Evolutionary conservation across 73 alveolate species (phyloP).

Genomic region (Paramecium primaurelia): DNA sequence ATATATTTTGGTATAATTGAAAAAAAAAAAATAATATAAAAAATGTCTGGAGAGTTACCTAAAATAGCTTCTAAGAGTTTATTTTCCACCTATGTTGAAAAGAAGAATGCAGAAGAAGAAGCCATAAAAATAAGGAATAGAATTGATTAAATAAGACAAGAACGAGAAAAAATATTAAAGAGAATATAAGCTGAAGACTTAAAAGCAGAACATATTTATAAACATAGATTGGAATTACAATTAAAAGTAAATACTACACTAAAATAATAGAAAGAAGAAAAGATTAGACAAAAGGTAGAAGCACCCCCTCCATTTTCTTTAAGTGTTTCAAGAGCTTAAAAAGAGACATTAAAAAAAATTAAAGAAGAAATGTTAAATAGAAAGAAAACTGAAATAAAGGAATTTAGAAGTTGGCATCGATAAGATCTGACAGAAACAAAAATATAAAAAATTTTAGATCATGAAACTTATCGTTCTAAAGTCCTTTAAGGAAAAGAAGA

Average conservation of each 20-base stretch:
- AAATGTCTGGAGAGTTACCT: constrained; percentile 30
- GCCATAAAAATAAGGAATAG: background rate
- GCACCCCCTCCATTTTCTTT: constrained; percentile 16
- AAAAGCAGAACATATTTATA: background rate
- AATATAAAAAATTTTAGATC: background rate
- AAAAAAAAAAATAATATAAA: background rate
- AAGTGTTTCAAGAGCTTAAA: background rate
- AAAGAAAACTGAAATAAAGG: constrained; percentile 14
- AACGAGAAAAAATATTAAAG: constrained; percentile 16
- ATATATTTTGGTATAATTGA: background rate
- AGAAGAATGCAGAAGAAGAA: constrained; percentile 18
- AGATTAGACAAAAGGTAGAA: background rate
- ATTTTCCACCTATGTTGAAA: background rate
- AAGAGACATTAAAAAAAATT: background rate
- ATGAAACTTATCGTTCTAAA: constrained; percentile 33
- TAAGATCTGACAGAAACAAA: background rate
- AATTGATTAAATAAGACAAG: background rate
- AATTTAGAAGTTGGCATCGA: constrained; percentile 21
- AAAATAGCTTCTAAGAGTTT: background rate
- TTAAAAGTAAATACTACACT: background rate
- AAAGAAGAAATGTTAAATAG: background rate
- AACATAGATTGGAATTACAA: background rate
- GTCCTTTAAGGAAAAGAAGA: constrained; percentile 13
- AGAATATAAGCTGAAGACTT: background rate
- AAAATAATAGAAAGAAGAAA: constrained; percentile 20